These are phyloP conservation scores for Clausena lansium DNA, from an alignment of 345 rosid genomes.

Conservation along the genomic window DNA sequence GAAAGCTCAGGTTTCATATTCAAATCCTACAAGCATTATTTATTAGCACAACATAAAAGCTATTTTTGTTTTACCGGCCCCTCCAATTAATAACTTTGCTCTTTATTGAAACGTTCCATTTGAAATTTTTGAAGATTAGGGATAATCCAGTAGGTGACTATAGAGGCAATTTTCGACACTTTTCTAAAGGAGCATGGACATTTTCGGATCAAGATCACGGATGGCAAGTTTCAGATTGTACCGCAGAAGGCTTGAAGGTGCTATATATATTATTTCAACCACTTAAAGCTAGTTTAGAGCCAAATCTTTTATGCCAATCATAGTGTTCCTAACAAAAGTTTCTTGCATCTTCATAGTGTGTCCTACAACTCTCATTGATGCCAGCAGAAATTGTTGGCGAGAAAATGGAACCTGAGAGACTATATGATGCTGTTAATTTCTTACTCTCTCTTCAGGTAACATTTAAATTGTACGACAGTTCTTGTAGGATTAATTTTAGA, in stretches of 20 bases:
- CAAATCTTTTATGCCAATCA: not conserved
- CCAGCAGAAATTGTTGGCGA: conserved; percentile 51
- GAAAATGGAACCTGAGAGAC: conserved; percentile 39
- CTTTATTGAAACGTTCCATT: not conserved
- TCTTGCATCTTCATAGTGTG: conserved; percentile 28
- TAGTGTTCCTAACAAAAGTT: conserved; percentile 15
- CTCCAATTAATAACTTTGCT: not conserved
- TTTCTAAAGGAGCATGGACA: conserved; percentile 21
- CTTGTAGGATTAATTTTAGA: too few species aligned
- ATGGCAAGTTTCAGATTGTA: conserved; percentile 21
- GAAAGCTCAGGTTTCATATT: conserved; percentile 57
- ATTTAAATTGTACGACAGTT: not conserved
- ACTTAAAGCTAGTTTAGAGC: not conserved
- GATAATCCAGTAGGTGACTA: conserved; percentile 15
- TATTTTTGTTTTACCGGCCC: too few species aligned
- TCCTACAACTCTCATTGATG: conserved; percentile 43
- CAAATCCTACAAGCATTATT: not conserved
- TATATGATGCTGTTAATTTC: conserved; percentile 58
- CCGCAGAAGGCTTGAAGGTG: conserved; percentile 19
- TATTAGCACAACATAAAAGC: not conserved
- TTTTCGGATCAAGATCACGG: conserved; percentile 22
- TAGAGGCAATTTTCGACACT: conserved; percentile 7
- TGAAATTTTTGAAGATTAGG: conserved; percentile 8
- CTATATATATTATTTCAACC: conserved; percentile 34
- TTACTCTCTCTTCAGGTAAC: conserved; percentile 57